Percentiles rank a stretch among this genome's conserved stretches.
Evolutionary conservation across 768 basidiomycete species (phyloP).

Genomic region (Dendrothele bispora): DNA sequence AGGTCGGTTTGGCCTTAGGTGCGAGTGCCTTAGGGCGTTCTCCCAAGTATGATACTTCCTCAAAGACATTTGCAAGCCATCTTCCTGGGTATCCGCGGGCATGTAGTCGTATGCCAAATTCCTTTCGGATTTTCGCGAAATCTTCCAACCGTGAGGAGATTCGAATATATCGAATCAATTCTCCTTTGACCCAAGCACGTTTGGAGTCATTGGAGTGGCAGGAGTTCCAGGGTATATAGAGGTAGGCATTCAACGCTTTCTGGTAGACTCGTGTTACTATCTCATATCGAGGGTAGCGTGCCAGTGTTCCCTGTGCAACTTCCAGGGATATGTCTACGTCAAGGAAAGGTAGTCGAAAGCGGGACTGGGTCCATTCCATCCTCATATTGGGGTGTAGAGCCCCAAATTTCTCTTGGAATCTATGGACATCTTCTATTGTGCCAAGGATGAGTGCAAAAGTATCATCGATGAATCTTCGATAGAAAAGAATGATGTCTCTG

Average conservation of each 20-base stretch:
- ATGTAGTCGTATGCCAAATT: background rate
- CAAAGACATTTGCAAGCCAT: conserved; percentile 9
- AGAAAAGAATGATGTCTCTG: conserved; percentile 8
- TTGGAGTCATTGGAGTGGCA: conserved; percentile 4
- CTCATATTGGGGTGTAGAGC: conserved; percentile 10
- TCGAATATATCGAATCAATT: conserved; percentile 5
- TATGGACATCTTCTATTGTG: conserved; percentile 8
- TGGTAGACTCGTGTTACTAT: conserved; percentile 9
- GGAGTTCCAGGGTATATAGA: conserved; percentile 13
- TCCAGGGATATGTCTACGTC: conserved; percentile 11
- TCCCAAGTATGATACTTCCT: conserved; percentile 6
- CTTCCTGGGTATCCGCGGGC: conserved; percentile 10
- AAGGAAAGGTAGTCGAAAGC: conserved; percentile 10
- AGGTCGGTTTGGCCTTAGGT: background rate
- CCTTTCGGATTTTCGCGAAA: conserved; percentile 1
- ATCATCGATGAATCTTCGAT: conserved; percentile 15
- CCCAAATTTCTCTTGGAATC: conserved; percentile 12
- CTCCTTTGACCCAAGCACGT: conserved; percentile 1
- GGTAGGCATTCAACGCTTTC: conserved; percentile 13
- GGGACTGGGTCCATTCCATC: conserved; percentile 12
- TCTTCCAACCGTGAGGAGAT: conserved; percentile 7
- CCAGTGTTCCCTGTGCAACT: background rate
- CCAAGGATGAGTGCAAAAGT: conserved; percentile 12
- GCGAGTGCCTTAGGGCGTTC: conserved; percentile 9
- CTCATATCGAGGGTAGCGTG: background rate